These are phyloP conservation scores for Moniliella sp. DNA, from an alignment of 1,284 basidiomycete species.

Conservation along the genomic window DNA sequence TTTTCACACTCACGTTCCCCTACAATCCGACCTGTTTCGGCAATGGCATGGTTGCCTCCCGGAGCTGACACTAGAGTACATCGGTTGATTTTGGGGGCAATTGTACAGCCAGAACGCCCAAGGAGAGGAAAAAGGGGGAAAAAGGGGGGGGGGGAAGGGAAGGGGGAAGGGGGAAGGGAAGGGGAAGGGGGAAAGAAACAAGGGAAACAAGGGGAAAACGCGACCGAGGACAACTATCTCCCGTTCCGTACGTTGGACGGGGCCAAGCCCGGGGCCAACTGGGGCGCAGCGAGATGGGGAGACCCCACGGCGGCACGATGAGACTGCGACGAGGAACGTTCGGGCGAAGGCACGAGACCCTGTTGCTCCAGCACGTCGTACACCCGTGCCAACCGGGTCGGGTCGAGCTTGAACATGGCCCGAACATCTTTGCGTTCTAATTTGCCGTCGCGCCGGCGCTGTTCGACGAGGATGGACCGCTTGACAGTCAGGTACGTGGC, in stretches of 20 bases:
- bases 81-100: slow-evolving; percentile 14
- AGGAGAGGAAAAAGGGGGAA: too few relatives aligned
- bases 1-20: slow-evolving; percentile 26
- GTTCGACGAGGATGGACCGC: slow-evolving; percentile 19
- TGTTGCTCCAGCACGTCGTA: slow-evolving; percentile 28
- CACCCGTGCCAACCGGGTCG: slow-evolving; percentile 21
- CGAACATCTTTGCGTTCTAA: slow-evolving; percentile 20
- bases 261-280: too few relatives aligned
- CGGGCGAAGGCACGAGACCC: too few relatives aligned
- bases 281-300: too few relatives aligned
- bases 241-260: slow-evolving; percentile 20
- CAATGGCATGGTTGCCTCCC: slow-evolving; percentile 19
- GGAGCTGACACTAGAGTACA: slow-evolving; percentile 16
- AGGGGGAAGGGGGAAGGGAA: slow-evolving; percentile 22
- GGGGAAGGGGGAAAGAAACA: slow-evolving; percentile 22
- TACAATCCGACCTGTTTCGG: slow-evolving; percentile 23
- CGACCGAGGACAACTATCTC: slow-evolving; percentile 24
- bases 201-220: slow-evolving; percentile 18
- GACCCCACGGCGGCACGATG: too few relatives aligned
- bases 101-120: slow-evolving; percentile 17
- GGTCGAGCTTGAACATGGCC: slow-evolving; percentile 21
- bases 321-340: too few relatives aligned
- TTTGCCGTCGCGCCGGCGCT: slow-evolving; percentile 15
- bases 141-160: too few relatives aligned
- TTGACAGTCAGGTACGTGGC: slow-evolving; percentile 28